A percentile compares a stretch with the other conserved stretches of the same genome.
phyloP scores from a whole-genome alignment of 345 rosid species.

The Camelina sativa region DNA sequence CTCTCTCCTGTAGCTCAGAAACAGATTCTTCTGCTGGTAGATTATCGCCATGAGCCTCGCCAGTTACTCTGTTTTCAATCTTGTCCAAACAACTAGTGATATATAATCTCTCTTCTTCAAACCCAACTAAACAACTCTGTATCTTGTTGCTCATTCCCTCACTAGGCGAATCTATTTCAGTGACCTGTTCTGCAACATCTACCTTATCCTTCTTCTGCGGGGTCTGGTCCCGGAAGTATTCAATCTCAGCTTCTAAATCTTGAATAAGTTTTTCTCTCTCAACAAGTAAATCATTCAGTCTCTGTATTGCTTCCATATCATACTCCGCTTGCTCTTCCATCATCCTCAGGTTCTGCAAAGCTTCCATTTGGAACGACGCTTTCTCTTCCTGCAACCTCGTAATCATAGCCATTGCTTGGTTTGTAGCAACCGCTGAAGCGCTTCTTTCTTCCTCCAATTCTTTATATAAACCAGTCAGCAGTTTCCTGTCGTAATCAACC shows the following conservation, averaged over 20 bases:
- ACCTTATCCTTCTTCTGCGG: conserved; percentile 41
- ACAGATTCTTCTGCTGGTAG: conserved; percentile 36
- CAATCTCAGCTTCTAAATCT: conserved; percentile 86
- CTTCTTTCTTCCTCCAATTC: conserved; percentile 97
- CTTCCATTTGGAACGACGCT: conserved; percentile 90
- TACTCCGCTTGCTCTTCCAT: conserved; percentile 91
- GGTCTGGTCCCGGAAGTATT: conserved; percentile 59
- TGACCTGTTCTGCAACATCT: conserved; percentile 25
- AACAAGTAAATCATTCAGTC: conserved; percentile 71
- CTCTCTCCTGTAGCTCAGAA: conserved; percentile 52
- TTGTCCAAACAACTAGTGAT: conserved; percentile 52
- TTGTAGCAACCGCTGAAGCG: conserved; percentile 81
- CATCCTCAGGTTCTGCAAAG: conserved; percentile 86
- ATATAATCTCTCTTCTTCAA: conserved; percentile 58
- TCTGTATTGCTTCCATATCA: conserved; percentile 91
- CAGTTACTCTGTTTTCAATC: conserved; percentile 47
- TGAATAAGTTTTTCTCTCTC: conserved; percentile 85
- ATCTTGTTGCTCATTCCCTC: conserved; percentile 34
- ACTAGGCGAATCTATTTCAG: background rate
- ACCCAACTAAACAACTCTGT: conserved; percentile 44
- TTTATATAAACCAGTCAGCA: conserved; percentile 61
- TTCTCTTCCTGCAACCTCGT: conserved; percentile 96
- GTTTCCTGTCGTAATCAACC: conserved; percentile 75
- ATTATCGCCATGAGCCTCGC: conserved; percentile 27
- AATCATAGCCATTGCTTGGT: conserved; percentile 99